Base-by-base conservation (phyloP, 2,329 filamentous ascomycete genomes). In the Claviceps sp. region DNA sequence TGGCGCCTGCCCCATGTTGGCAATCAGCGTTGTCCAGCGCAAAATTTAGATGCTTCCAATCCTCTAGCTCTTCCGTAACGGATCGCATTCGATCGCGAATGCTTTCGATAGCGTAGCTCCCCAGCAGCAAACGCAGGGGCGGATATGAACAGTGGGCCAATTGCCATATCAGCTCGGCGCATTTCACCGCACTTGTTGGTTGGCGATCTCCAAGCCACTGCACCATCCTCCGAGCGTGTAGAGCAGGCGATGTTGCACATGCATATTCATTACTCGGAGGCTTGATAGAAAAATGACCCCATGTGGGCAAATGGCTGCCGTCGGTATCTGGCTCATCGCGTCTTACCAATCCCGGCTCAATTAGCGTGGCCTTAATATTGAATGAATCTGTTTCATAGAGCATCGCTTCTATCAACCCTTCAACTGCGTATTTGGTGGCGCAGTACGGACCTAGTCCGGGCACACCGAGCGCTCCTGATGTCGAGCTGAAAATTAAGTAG, bases 401-500 rank as follows among this genome's bases (percentile, higher is more conserved):
- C 86, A 98, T 91, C 16, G 88, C 90, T 68, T 98, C 93, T 59
- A 97, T 89, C 51, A 98, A 73, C 0, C 91, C 93, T 65, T 98
- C 93, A 4, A 95, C 88, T 0, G 93, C 93, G 68, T 96, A 97
- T 66, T 97, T 98, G 16, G 89, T 95, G 1, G 93, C 93, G 67
- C 91, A 97, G 64, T 95, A 97, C 0, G 91, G 91, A 0, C 91
- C 91, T 5, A 97, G 70, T 0, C 93, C 93, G 0, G 93, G 93
- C 0, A 97, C 88, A 2, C 91, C 93, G n/a, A 96, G 76, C 0
- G 91, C 88, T 4, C 93, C 93, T 37, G 86, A 86, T 0, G 89
- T 96, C 8, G 86, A 93, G 63, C 88, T 95, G 70, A 97, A 96
- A 56, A 97, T 95, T 49, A 97, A 75, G 66, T 96, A 97, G 34